Percentiles rank a stretch among this genome's conserved stretches.
Evolutionary conservation across 2,329 filamentous ascomycete species (phyloP).

Genomic region (Fusarium sp.): DNA sequence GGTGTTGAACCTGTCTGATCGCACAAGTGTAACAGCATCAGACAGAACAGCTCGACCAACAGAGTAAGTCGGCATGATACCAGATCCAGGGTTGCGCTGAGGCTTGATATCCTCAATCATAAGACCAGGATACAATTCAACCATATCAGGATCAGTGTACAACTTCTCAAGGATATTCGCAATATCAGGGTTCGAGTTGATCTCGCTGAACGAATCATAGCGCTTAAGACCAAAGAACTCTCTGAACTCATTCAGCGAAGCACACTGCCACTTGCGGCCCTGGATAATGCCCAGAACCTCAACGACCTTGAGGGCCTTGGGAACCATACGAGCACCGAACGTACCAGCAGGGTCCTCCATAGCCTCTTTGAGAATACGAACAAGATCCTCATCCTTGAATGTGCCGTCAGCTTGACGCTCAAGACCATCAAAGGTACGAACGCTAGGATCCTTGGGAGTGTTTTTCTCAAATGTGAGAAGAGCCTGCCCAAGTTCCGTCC

Average conservation of each 20-base stretch:
- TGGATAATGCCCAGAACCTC: conserved; percentile 73
- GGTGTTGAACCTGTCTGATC: conserved; percentile 70
- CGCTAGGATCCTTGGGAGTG: conserved; percentile 54
- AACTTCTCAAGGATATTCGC: conserved; percentile 66
- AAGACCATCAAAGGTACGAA: conserved; percentile 62
- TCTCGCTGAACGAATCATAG: conserved; percentile 67
- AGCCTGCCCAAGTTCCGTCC: conserved; percentile 38
- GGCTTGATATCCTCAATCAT: conserved; percentile 70
- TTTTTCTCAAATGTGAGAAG: conserved; percentile 30
- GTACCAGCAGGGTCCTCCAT: conserved; percentile 71
- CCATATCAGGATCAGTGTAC: conserved; percentile 72
- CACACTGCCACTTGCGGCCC: conserved; percentile 70
- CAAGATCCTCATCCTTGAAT: conserved; percentile 69
- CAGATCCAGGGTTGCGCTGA: conserved; percentile 60
- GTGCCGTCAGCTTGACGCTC: conserved; percentile 61
- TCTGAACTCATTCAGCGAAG: conserved; percentile 73
- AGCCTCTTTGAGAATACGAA: conserved; percentile 64
- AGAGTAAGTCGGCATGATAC: conserved; percentile 58
- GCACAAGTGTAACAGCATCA: conserved; percentile 69
- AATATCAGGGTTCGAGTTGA: conserved; percentile 68
- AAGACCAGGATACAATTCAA: conserved; percentile 77
- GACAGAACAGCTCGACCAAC: conserved; percentile 67
- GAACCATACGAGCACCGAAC: conserved; percentile 70
- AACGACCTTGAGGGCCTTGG: conserved; percentile 68
- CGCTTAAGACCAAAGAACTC: conserved; percentile 70